These are phyloP conservation scores for Neopestalotiopsis sp. DNA, from an alignment of 2,329 filamentous ascomycete genomes.

Conservation along the genomic window DNA sequence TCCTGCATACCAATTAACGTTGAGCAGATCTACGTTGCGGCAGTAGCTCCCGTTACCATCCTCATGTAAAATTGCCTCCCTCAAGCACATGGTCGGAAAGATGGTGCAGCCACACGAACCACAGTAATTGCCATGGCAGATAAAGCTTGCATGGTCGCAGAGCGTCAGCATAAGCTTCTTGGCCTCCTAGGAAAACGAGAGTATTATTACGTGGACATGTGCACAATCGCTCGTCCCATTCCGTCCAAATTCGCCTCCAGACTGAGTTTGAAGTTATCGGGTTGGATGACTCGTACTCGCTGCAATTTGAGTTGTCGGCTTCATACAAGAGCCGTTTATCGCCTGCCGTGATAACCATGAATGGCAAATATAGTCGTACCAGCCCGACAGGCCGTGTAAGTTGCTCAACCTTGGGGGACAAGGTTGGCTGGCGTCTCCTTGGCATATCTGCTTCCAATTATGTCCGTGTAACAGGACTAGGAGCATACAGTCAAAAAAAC, in stretches of 20 bases:
- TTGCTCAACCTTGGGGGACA: not conserved
- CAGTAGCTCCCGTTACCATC: not conserved
- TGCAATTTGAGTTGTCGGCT: no score
- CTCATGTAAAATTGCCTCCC: not conserved
- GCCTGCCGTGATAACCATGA: not conserved
- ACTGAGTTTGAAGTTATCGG: no score
- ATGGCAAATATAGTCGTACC: not conserved
- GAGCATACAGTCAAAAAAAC: not conserved
- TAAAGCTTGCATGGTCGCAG: not conserved
- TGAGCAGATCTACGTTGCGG: no score
- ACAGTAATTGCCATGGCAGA: not conserved
- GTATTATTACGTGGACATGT: not conserved
- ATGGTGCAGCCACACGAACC: not conserved
- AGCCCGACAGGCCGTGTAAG: not conserved
- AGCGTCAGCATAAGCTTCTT: no score
- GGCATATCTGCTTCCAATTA: not conserved
- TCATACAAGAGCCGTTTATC: no score
- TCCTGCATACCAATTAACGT: no score
- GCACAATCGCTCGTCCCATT: not conserved
- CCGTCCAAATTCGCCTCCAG: no score
- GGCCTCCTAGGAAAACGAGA: no score
- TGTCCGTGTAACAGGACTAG: not conserved
- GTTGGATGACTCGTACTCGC: no score
- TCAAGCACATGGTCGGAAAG: not conserved
- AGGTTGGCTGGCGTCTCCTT: constrained; percentile 1